Percentiles rank a stretch among this genome's conserved stretches.
These are phyloP conservation scores for Mycena olivaceomarginata DNA, from an alignment of 768 basidiomycete genomes.

Conservation along the genomic window DNA sequence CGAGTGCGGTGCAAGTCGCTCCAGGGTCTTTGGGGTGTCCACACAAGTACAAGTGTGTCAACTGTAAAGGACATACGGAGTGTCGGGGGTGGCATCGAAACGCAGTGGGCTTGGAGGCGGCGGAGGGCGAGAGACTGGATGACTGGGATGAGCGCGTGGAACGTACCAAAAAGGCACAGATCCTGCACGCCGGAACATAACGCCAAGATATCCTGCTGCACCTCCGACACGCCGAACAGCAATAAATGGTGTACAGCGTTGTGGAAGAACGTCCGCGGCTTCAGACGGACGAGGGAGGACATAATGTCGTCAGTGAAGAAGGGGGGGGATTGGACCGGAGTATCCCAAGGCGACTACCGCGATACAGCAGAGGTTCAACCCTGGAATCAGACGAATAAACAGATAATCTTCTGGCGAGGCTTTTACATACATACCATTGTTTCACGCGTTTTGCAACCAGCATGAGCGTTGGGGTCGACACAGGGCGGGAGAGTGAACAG, in stretches of 20 bases:
- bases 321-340: neutral
- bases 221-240: neutral
- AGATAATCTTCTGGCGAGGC: neutral
- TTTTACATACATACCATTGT: neutral
- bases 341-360: neutral
- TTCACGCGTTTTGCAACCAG: neutral
- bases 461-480: neutral
- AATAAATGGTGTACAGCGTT: neutral
- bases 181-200: neutral
- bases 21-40: too few species aligned
- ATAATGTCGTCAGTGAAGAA: neutral
- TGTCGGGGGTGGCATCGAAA: too few species aligned
- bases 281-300: neutral
- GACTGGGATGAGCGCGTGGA: too few species aligned
- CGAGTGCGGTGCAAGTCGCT: too few species aligned
- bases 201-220: neutral
- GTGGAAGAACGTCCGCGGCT: neutral
- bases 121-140: too few species aligned
- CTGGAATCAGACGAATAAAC: neutral
- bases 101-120: too few species aligned
- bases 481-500: neutral
- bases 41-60: too few species aligned
- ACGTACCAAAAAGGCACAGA: neutral
- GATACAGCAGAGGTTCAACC: conserved; percentile 25
- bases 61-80: too few species aligned